Evolutionary conservation across 495 filamentous ascomycete genomes (phyloP), one percentile per base, ranked within the genome.

Genomic region (Xylaria grammica): DNA sequence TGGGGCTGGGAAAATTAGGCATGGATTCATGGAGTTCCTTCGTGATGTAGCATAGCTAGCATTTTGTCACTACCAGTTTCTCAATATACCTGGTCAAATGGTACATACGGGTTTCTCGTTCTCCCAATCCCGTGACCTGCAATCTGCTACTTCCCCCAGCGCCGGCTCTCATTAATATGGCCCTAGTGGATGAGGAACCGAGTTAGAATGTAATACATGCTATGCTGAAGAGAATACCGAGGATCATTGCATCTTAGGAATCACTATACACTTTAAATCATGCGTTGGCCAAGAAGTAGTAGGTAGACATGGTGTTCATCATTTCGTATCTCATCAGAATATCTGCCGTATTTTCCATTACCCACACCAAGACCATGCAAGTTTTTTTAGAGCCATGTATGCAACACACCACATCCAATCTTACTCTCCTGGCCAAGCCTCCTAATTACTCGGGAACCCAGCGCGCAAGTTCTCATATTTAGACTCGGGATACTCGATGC

Each of bases 391-490:
- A 26, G 0, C 22, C 32, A 27, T 22, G n/a, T 38, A 50, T 60
- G 19, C 42, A 26, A 27, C 19, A 36, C 3, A 32, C 22, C 49
- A 38, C 29, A 38, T 7, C 20, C 19, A n/a, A 19, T 32, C 38
- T 45, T 17, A 30, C 11, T 55, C 34, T 2, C 2, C 24, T 34
- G 9, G 26, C 27, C 32, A 26, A 57, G 17, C 36, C 4, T 17
- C 15, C 38, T 73, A 79, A 55, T 78, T 77, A 59, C 75, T 75
- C 5, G 79, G 78, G 66, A 86, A 82, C 22, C 89, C 86, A 15
- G 81, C 80, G 69, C 81, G 81, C 67, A 96, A 67, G 72, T 96
- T 96, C 60, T 93, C 90, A 71, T 93, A 96, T 80, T 91, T 91
- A 56, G 85, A 90, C 57, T 87, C 79, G 20, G 91, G 91, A 74